Evolutionary conservation across 257 asterid genomes (phyloP).

Genomic region (Lycium ferocissimum): DNA sequence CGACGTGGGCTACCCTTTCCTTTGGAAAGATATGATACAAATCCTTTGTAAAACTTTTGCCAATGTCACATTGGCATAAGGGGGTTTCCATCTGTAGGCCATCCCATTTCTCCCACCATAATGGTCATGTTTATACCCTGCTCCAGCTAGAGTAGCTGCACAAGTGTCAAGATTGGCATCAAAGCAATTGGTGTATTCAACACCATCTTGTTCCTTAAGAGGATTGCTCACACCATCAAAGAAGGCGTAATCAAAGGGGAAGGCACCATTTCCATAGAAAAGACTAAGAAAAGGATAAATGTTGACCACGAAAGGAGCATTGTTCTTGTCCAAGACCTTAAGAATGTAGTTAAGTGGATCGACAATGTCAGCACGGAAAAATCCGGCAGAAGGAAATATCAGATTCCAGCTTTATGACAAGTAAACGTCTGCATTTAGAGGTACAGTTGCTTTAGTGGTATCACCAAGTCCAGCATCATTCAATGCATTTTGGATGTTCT

Average conservation of each 20-base stretch:
- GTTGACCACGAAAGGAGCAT: slow-evolving; percentile 47
- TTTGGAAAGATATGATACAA: slow-evolving; percentile 30
- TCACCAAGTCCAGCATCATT: slow-evolving; percentile 42
- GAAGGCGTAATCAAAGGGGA: slow-evolving; percentile 49
- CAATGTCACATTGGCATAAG: slow-evolving; percentile 25
- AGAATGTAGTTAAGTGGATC: slow-evolving; percentile 32
- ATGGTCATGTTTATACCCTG: slow-evolving; percentile 39
- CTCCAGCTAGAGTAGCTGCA: slow-evolving; percentile 37
- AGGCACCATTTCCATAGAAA: slow-evolving; percentile 21
- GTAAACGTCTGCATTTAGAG: slow-evolving; percentile 50
- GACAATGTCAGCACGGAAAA: slow-evolving; percentile 39
- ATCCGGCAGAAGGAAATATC: slow-evolving; percentile 43
- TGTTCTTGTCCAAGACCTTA: slow-evolving; percentile 31
- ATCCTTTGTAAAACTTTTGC: slow-evolving; percentile 49
- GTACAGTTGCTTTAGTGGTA: slow-evolving; percentile 46
- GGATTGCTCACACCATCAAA: slow-evolving; percentile 38
- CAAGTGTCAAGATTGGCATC: slow-evolving; percentile 46
- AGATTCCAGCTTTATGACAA: slow-evolving; percentile 23
- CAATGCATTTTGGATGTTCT: slow-evolving; percentile 48
- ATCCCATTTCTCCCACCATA: slow-evolving; percentile 52
- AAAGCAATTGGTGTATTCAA: slow-evolving; percentile 38
- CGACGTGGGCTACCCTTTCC: slow-evolving; percentile 45
- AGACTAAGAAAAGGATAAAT: slow-evolving; percentile 46
- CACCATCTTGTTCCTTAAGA: slow-evolving; percentile 31
- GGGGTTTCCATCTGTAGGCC: slow-evolving; percentile 53